Base-by-base conservation (phyloP, 2,329 filamentous ascomycete species). In the Diaporthe ampelina region DNA sequence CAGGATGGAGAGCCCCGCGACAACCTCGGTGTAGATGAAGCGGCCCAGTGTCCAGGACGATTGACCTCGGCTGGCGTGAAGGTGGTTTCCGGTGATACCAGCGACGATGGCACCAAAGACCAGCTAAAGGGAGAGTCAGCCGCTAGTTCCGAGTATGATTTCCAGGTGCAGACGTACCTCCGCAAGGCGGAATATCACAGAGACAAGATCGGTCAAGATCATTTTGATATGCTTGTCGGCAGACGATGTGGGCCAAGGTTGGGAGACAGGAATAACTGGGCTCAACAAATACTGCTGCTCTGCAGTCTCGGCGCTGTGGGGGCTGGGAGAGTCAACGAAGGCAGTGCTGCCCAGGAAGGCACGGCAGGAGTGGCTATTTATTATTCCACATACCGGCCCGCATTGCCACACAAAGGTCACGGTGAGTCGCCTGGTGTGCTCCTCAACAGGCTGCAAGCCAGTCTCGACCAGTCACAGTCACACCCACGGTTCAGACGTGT, bases 11-110 rank as follows among this genome's bases (percentile, higher is more conserved):
- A 95, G 79, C 26, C 87, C 91, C 3, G 94, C 92, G 52, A 95
- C 88, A 24, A 94, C 90, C 79, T 93, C 90, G 59, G 93, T 90
- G 85, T 94, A 95, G 83, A 95, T 94, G 85, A 92, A 91, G 73
- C 93, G 91, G 48, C 88, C 91, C 52, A 89, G 84, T 24, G 86
- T 84, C 87, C 89, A 91, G 74, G 86, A 82, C 70, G 87, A 86
- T 48, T 85, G 82, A 45, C 85, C 77, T 29, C 84, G 75, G 68
- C 85, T 84, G 4, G 83, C 77, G 80, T 91, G 88, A 35, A 95
- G 89, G 81, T 93, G 57, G 77, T 90, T 81, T 69, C 92, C 92
- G 74, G 92, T 91, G 76, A 95, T 86, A 75, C 92, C 93, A 32
- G 92, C 91, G 69, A 94, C 91, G 75, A 95, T 92, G 77, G 90